A percentile compares a stretch with the other conserved stretches of the same genome.
These are phyloP conservation scores for Oldenlandia corymbosa DNA, from an alignment of 257 asterid species.

Conservation along the genomic window DNA sequence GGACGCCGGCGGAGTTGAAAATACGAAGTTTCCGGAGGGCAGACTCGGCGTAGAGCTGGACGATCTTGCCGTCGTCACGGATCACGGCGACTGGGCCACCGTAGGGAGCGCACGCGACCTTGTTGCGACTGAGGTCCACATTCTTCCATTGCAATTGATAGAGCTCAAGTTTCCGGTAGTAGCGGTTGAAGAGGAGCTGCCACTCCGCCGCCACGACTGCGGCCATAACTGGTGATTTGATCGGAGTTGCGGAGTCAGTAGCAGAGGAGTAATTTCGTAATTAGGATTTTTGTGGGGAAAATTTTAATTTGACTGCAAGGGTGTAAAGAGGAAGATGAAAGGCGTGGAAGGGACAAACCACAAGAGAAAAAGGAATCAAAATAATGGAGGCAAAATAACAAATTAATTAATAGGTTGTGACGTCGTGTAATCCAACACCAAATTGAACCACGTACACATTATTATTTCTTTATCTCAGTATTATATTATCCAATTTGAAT, in stretches of 20 bases:
- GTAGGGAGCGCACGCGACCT: slow-evolving; percentile 88
- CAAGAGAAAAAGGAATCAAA: too few relatives aligned
- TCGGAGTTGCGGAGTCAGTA: not conserved
- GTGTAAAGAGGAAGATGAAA: too few relatives aligned
- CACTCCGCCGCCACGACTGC: slow-evolving; percentile 98
- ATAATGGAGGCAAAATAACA: too few relatives aligned
- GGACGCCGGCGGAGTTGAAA: slow-evolving; percentile 80
- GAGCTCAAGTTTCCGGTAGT: slow-evolving; percentile 88
- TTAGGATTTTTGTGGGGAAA: not conserved
- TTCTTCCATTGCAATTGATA: slow-evolving; percentile 93
- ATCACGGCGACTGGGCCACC: slow-evolving; percentile 95
- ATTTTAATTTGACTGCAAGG: too few relatives aligned
- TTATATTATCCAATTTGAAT: too few relatives aligned
- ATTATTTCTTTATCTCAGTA: too few relatives aligned
- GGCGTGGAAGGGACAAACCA: too few relatives aligned
- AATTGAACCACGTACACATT: too few relatives aligned
- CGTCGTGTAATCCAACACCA: too few relatives aligned
- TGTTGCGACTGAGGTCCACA: slow-evolving; percentile 87
- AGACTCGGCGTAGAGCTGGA: slow-evolving; percentile 87
- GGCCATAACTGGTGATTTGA: slow-evolving; percentile 41
- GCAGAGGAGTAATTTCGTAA: not conserved
- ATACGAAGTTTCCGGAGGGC: slow-evolving; percentile 90
- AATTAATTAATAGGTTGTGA: too few relatives aligned
- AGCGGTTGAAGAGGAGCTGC: slow-evolving; percentile 87
- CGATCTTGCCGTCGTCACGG: slow-evolving; percentile 93